A percentile compares a stretch with the other conserved stretches of the same genome.
Evolutionary conservation across 1,139 yeast genomes (phyloP).

Genomic region (Yamadazyma diddensiae): DNA sequence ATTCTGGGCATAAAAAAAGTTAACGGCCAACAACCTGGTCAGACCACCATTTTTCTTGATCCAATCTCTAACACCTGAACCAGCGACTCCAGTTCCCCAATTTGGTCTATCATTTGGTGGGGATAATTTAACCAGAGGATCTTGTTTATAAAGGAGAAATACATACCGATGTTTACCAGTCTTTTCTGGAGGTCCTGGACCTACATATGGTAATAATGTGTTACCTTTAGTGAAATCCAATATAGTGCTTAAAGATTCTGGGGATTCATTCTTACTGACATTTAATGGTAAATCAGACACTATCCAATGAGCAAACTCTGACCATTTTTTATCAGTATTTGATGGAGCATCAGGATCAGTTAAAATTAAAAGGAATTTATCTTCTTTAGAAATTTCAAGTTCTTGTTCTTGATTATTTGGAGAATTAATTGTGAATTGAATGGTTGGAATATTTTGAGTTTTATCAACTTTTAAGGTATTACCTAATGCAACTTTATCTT

Average conservation of each 20-base stretch:
- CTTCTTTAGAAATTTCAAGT: constrained; percentile 43
- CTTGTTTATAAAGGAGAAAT: constrained; percentile 69
- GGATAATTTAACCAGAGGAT: constrained; percentile 29
- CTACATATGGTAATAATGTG: constrained; percentile 49
- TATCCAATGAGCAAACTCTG: constrained; percentile 81
- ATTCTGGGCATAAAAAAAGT: constrained; percentile 77
- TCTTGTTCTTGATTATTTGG: constrained; percentile 30
- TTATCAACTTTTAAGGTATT: constrained; percentile 63
- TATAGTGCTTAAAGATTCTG: constrained; percentile 32
- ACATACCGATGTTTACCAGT: constrained; percentile 86
- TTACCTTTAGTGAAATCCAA: constrained; percentile 39
- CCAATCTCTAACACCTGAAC: constrained; percentile 77
- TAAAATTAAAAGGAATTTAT: constrained; percentile 66
- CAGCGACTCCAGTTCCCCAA: constrained; percentile 83
- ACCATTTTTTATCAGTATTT: constrained; percentile 77
- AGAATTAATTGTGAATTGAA: constrained; percentile 65
- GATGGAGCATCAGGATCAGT: constrained; percentile 97
- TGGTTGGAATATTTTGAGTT: constrained; percentile 62
- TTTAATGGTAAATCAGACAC: constrained; percentile 58
- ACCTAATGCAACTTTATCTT: constrained; percentile 74
- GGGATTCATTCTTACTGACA: constrained; percentile 18
- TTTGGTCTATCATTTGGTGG: constrained; percentile 63
- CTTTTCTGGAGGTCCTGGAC: constrained; percentile 82
- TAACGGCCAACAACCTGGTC: constrained; percentile 64
- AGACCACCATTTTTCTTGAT: constrained; percentile 57